Conservation (phyloP, 164 flowering plant species). For the Vitis vinifera region DNA sequence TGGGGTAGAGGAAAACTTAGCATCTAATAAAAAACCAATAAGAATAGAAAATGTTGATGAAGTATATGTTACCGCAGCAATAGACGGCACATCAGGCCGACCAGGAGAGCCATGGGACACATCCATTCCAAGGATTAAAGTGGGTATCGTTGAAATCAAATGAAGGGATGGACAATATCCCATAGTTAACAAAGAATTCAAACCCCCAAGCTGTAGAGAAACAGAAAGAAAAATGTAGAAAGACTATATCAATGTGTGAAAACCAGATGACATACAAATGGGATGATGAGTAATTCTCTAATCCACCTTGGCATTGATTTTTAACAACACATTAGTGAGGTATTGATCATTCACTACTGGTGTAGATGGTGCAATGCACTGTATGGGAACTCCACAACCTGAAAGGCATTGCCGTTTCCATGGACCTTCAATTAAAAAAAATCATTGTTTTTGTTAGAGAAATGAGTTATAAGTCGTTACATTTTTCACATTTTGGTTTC, state of each 20-base stretch:
- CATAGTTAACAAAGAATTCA: constrained; percentile 7
- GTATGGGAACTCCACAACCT: constrained; percentile 8
- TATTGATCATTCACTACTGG: not conserved
- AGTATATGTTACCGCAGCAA: constrained; percentile 13
- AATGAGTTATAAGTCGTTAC: too few species aligned
- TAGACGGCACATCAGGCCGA: constrained; percentile 11
- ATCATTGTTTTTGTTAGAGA: too few species aligned
- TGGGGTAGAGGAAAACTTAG: not conserved
- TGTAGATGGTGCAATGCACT: constrained; percentile 8
- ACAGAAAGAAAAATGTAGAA: not conserved
- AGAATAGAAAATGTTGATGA: not conserved
- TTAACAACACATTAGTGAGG: not conserved
- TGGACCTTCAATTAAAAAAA: constrained; percentile 8
- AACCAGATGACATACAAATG: not conserved
- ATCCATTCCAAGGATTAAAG: constrained; percentile 17
- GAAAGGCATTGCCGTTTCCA: constrained; percentile 14
- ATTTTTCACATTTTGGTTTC: too few species aligned
- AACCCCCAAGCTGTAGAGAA: constrained; percentile 15
- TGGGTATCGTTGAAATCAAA: constrained; percentile 10
- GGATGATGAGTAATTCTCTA: not conserved
- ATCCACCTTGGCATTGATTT: not conserved
- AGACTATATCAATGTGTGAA: not conserved
- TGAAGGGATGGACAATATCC: not conserved
- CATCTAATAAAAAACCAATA: too few species aligned
- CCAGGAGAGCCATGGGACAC: constrained; percentile 22